Evolutionary conservation across 768 basidiomycete genomes (phyloP).

Genomic region (Tylopilus plumbeoviolaceoides): DNA sequence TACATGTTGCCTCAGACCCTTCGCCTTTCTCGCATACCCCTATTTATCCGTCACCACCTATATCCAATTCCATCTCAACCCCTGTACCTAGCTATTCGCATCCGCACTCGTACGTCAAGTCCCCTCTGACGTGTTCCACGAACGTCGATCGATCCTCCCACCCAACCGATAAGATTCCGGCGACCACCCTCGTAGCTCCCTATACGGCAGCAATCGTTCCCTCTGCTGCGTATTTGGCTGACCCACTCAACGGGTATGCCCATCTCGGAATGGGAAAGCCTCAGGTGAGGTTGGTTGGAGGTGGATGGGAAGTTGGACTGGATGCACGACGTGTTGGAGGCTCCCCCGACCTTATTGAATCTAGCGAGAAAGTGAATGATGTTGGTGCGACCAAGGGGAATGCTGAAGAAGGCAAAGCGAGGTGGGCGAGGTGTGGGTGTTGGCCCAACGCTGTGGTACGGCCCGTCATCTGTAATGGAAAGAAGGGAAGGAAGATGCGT

Average conservation of each 20-base stretch:
- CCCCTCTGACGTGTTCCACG: slow-evolving; percentile 34
- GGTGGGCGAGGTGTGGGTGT: slow-evolving; percentile 56
- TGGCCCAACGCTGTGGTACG: slow-evolving; percentile 45
- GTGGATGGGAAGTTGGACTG: slow-evolving; percentile 72
- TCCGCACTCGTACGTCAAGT: slow-evolving; percentile 14
- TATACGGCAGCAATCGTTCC: slow-evolving; percentile 63
- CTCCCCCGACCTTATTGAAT: slow-evolving; percentile 26
- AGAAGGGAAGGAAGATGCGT: slow-evolving; percentile 12
- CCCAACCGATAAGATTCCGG: slow-evolving; percentile 53
- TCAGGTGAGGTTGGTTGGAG: slow-evolving; percentile 73
- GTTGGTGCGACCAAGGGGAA: slow-evolving; percentile 35
- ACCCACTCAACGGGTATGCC: slow-evolving; percentile 85
- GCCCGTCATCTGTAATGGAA: slow-evolving; percentile 37
- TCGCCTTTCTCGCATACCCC: slow-evolving; percentile 18
- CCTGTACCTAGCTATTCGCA: slow-evolving; percentile 20
- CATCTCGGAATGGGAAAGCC: slow-evolving; percentile 81
- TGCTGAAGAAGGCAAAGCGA: slow-evolving; percentile 35
- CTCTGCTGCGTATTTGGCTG: slow-evolving; percentile 62
- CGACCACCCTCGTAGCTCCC: slow-evolving; percentile 56
- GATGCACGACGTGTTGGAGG: slow-evolving; percentile 74
- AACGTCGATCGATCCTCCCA: slow-evolving; percentile 38
- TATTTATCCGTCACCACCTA: slow-evolving; percentile 25
- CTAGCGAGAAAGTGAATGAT: neutral
- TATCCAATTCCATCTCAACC: slow-evolving; percentile 21
- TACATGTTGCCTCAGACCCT: slow-evolving; percentile 23